Conservation (phyloP, 345 rosid species). For the Kandelia obovata region DNA sequence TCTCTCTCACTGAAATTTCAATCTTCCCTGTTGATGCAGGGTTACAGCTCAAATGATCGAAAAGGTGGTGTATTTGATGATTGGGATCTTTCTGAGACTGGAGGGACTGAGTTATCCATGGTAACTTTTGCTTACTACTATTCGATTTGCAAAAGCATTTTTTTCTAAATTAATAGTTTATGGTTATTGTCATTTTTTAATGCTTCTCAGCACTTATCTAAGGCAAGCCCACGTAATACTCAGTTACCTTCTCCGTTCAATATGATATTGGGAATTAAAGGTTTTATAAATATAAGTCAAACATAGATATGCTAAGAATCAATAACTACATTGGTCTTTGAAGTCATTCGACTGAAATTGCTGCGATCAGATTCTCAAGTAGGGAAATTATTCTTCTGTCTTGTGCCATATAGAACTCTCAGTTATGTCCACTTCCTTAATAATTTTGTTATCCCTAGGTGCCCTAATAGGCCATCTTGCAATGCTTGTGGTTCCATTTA, state of each 20-base stretch:
- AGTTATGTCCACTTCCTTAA: background rate
- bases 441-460: background rate
- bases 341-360: background rate
- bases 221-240: background rate
- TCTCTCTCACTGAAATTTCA: background rate
- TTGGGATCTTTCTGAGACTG: slow-evolving; percentile 87
- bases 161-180: slow-evolving; percentile 3
- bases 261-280: background rate
- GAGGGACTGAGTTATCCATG: slow-evolving; percentile 63
- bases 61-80: slow-evolving; percentile 69
- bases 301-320: background rate
- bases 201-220: background rate
- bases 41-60: slow-evolving; percentile 78
- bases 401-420: background rate
- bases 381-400: background rate
- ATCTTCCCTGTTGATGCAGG: slow-evolving; percentile 37
- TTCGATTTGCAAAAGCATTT: slow-evolving; percentile 2
- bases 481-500: background rate
- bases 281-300: background rate
- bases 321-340: background rate
- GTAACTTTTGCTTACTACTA: slow-evolving; percentile 32
- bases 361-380: background rate
- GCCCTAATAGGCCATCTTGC: background rate
- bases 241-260: background rate
- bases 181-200: slow-evolving; percentile 4